Conservation (phyloP, 257 asterid genomes). For the Mitragyna speciosa region DNA sequence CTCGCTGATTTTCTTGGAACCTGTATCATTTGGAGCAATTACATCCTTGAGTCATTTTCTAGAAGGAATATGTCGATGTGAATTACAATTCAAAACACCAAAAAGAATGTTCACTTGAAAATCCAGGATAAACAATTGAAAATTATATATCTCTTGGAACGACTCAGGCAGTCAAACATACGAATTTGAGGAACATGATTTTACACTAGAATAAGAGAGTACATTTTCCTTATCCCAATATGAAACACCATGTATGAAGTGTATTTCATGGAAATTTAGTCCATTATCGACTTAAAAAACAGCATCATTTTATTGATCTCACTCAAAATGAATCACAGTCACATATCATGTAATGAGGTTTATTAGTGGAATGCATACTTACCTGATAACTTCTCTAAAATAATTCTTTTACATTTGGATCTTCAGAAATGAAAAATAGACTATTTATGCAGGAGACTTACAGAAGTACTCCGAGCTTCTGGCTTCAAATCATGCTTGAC, state of each 20-base stretch:
- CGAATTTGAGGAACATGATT: background rate
- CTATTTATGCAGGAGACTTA: conserved; percentile 37
- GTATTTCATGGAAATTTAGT: background rate
- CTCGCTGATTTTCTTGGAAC: conserved; percentile 69
- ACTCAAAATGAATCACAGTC: background rate
- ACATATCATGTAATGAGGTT: background rate
- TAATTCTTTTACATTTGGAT: background rate
- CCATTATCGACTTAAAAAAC: background rate
- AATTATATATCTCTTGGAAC: background rate
- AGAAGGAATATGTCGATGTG: background rate
- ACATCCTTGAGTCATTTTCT: background rate
- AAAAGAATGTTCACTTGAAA: background rate
- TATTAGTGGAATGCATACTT: background rate
- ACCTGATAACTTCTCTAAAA: background rate
- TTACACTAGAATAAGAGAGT: background rate
- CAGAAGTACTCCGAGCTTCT: conserved; percentile 68
- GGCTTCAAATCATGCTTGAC: conserved; percentile 56
- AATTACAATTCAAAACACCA: background rate
- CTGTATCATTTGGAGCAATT: conserved; percentile 35
- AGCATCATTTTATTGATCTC: background rate
- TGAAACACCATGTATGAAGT: background rate
- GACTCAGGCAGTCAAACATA: background rate
- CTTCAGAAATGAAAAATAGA: background rate
- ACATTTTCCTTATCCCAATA: background rate
- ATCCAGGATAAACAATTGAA: background rate